A percentile compares a stretch with the other conserved stretches of the same genome.
phyloP scores from a whole-genome alignment of 2,329 filamentous ascomycete species.

The Nemania serpens region DNA sequence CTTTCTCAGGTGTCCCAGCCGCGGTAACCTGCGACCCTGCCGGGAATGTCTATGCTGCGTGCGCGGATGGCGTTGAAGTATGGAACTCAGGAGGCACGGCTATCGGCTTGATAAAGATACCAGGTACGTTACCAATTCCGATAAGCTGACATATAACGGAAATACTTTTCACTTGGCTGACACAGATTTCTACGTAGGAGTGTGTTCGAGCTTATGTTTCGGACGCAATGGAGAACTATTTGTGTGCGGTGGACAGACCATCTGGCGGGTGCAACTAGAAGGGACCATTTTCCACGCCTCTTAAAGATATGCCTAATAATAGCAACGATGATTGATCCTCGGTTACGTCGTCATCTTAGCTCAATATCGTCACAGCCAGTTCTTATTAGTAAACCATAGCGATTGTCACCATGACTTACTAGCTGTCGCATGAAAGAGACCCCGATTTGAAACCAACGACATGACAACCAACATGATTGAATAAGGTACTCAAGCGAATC shows the following conservation, averaged over 20 bases:
- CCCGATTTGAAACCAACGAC: too few species aligned
- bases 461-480: too few species aligned
- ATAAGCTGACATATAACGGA: background rate
- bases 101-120: constrained; percentile 48
- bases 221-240: constrained; percentile 50
- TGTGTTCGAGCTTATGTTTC: constrained; percentile 52
- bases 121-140: constrained; percentile 33
- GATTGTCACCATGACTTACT: too few species aligned
- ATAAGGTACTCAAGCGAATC: too few species aligned
- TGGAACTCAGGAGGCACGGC: constrained; percentile 51
- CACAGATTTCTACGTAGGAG: constrained; percentile 35
- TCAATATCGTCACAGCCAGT: too few species aligned
- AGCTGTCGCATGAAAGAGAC: too few species aligned
- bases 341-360: too few species aligned
- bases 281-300: background rate
- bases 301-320: too few species aligned
- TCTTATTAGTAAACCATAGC: too few species aligned
- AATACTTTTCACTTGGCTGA: background rate
- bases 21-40: constrained; percentile 47
- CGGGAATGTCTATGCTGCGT: constrained; percentile 54
- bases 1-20: constrained; percentile 50
- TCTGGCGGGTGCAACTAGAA: constrained; percentile 49
- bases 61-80: constrained; percentile 55
- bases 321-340: too few species aligned
- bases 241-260: constrained; percentile 51